Conservation (phyloP, 257 asterid species). For the Plantago elongata region DNA sequence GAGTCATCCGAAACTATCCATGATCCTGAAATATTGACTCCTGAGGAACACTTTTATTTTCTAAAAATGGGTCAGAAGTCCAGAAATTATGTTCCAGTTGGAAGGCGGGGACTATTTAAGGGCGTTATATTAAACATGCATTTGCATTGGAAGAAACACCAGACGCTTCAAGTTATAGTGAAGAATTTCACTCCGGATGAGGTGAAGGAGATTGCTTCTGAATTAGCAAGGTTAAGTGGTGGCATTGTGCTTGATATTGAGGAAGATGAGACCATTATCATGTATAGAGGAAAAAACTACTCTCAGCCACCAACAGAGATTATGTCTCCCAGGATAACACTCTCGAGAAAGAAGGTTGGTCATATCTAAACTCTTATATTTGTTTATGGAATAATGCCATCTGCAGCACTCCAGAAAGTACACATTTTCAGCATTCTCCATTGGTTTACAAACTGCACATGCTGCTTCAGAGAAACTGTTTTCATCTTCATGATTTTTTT, state of each 20-base stretch:
- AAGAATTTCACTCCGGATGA: conserved; percentile 89
- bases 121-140: conserved; percentile 98
- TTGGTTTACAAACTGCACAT: no score
- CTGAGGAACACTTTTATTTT: conserved; percentile 96
- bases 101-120: conserved; percentile 87
- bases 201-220: conserved; percentile 82
- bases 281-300: conserved; percentile 96
- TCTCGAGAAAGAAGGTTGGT: conserved; percentile 81
- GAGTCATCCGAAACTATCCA: conserved; percentile 70
- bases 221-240: conserved; percentile 87
- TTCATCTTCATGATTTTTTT: no score
- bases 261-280: conserved; percentile 70
- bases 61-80: conserved; percentile 89
- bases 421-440: not conserved
- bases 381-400: not conserved
- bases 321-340: conserved; percentile 89
- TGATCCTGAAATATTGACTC: conserved; percentile 97
- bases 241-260: conserved; percentile 95
- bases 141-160: conserved; percentile 98
- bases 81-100: conserved; percentile 95
- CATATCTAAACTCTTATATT: conserved; percentile 2
- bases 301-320: conserved; percentile 97
- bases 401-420: not conserved
- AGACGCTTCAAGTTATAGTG: conserved; percentile 78
- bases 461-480: no score